Base-by-base conservation (phyloP, 2,329 filamentous ascomycete genomes). In the Emergomyces pasteurianus region DNA sequence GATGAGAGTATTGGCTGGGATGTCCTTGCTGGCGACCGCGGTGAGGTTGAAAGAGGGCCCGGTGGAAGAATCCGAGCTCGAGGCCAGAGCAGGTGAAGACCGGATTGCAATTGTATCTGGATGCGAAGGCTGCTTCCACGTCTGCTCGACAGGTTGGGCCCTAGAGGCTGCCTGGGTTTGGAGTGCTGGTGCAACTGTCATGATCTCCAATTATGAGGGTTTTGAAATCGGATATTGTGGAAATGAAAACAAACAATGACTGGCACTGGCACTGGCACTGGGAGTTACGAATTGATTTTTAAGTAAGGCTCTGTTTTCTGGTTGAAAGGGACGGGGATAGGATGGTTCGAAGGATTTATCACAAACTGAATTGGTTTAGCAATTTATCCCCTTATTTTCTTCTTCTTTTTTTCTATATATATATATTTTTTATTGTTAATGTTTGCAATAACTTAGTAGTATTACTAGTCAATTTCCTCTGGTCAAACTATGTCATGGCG, bases 1-100 rank as follows among this genome's bases (percentile, higher is more conserved):
- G 63, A 83, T 88, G 55, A 88, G 74, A 42, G 80, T 83, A 73
- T 87, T 87, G 2, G 84, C 81, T 1, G 84, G 78, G 52, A 87
- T 74, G 21, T 76, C 66, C 61, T 82, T 73, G 63, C 74, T 79
- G 47, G 84, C 84, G 64, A 83, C 69, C 68, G 82, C 84, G 73
- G 84, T 85, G 64, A 83, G 82, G 64, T 80, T 81, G 73, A 82
- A 86, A 14, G 69, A 68, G 62, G 80, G 78, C 60, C 79, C 75
- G 68, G 79, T 79, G 26, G 54, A 36, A 14, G 64, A 58, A 42
- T 60, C 55, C 9, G 63, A 63, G 47, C 53, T 40, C 16, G 62
- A 65, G 10, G 62, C 60, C 21, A 66, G 63, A 21, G 52, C 56
- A 23, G 59, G 43, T n/a, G 63, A 64, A 2, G 63, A 63, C 23